These are phyloP conservation scores for Trichophyton equinum DNA, from an alignment of 2,329 filamentous ascomycete genomes.

Conservation along the genomic window DNA sequence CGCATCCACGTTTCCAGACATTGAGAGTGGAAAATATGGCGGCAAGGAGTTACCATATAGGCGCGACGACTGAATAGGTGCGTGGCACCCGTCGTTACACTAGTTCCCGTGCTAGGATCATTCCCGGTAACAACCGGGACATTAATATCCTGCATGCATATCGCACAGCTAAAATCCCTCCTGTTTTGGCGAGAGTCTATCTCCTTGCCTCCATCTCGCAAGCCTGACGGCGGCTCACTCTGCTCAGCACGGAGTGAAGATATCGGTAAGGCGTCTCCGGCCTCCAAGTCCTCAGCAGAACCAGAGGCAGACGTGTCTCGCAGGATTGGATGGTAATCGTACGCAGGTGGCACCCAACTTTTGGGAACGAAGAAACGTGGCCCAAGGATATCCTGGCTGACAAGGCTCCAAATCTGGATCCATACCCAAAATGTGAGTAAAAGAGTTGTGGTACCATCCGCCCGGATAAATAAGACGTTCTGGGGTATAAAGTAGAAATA, in stretches of 20 bases:
- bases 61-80: conserved; percentile 64
- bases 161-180: conserved; percentile 76
- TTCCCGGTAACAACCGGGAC: conserved; percentile 54
- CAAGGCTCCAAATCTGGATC: conserved; percentile 69
- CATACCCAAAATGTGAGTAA: conserved; percentile 67
- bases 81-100: conserved; percentile 34
- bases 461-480: conserved; percentile 68
- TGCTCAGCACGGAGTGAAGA: conserved; percentile 48
- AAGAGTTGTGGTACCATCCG: conserved; percentile 53
- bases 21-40: conserved; percentile 85
- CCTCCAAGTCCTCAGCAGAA: conserved; percentile 62
- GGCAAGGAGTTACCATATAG: conserved; percentile 96
- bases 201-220: conserved; percentile 22
- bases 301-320: conserved; percentile 33
- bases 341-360: conserved; percentile 52
- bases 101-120: conserved; percentile 39
- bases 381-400: conserved; percentile 70
- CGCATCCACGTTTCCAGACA: conserved; percentile 96
- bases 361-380: conserved; percentile 73
- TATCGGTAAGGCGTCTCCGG: conserved; percentile 62
- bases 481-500: conserved; percentile 71
- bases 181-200: conserved; percentile 31
- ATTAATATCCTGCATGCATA: conserved; percentile 84
- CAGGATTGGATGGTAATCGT: conserved; percentile 89
- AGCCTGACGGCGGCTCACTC: conserved; percentile 25